Percentiles rank a stretch among this genome's conserved stretches.
These are phyloP conservation scores for Knoxdaviesia capensis DNA, from an alignment of 2,329 filamentous ascomycete species.

Conservation along the genomic window DNA sequence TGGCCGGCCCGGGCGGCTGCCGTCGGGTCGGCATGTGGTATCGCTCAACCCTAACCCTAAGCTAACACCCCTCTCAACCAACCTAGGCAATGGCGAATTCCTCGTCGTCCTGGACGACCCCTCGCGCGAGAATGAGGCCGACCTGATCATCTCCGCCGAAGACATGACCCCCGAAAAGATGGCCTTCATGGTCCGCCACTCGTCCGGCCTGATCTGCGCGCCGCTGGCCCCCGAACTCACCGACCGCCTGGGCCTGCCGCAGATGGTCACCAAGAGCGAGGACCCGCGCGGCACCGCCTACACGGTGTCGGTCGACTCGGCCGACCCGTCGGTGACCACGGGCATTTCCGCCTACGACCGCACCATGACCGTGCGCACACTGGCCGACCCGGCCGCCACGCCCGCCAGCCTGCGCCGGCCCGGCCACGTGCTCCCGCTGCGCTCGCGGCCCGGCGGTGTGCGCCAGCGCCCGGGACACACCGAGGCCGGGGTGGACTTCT, in stretches of 20 bases:
- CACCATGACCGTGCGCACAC: slow-evolving; percentile 55
- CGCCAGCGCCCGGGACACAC: slow-evolving; percentile 69
- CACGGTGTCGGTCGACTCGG: slow-evolving; percentile 72
- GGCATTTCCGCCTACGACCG: slow-evolving; percentile 84
- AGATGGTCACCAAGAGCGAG: slow-evolving; percentile 60
- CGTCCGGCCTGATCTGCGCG: slow-evolving; percentile 78
- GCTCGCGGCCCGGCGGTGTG: slow-evolving; percentile 62
- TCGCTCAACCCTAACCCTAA: neutral
- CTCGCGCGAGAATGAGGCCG: slow-evolving; percentile 90
- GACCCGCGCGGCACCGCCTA: slow-evolving; percentile 88
- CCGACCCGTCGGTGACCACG: slow-evolving; percentile 54
- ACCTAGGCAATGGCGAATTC: slow-evolving; percentile 61
- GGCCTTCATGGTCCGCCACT: slow-evolving; percentile 88
- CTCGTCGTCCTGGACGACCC: slow-evolving; percentile 88
- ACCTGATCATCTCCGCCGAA: slow-evolving; percentile 84
- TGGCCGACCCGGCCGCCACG: slow-evolving; percentile 45
- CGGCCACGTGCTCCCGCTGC: slow-evolving; percentile 77
- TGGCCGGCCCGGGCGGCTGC: neutral
- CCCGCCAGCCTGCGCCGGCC: slow-evolving; percentile 53
- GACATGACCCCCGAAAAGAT: slow-evolving; percentile 74
- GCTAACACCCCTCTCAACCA: slow-evolving; percentile 4
- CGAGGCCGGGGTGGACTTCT: slow-evolving; percentile 84
- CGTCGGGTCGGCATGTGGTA: neutral
- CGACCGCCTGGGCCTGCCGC: slow-evolving; percentile 54
- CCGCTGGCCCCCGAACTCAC: slow-evolving; percentile 55